A percentile compares a stretch with the other conserved stretches of the same genome.
Conservation (phyloP, 345 rosid species). For the sweet orange (Citrus sinensis) region DNA sequence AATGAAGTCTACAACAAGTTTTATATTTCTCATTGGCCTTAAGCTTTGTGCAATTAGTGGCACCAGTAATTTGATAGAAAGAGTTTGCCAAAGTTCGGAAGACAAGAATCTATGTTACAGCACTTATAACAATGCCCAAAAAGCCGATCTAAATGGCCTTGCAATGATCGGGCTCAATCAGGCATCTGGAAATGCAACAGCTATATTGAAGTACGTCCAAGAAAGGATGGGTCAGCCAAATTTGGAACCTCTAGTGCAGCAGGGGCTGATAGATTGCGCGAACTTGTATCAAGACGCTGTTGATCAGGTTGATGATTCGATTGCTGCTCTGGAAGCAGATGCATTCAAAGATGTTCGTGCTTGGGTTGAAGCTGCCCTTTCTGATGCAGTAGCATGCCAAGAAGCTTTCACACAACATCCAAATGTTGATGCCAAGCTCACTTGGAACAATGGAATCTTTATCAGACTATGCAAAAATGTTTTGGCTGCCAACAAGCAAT, state of each 20-base stretch:
- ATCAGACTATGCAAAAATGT: constrained; percentile 43
- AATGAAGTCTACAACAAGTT: constrained; percentile 23
- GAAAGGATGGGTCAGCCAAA: constrained; percentile 15
- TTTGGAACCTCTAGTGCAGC: constrained; percentile 47
- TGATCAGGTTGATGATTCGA: constrained; percentile 56
- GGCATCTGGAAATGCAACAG: constrained; percentile 45
- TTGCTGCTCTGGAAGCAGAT: constrained; percentile 43
- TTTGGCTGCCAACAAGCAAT: constrained; percentile 31
- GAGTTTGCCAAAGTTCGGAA: constrained; percentile 36
- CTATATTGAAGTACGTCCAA: constrained; percentile 35
- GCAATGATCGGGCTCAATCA: constrained; percentile 45
- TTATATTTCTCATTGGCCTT: constrained; percentile 17
- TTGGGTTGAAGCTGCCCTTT: constrained; percentile 47
- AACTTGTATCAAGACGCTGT: constrained; percentile 52
- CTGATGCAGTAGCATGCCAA: constrained; percentile 43
- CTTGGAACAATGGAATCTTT: constrained; percentile 31
- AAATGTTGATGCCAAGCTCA: constrained; percentile 22
- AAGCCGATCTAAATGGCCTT: constrained; percentile 39
- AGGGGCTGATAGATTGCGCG: constrained; percentile 56
- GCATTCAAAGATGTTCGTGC: constrained; percentile 29
- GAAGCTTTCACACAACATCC: constrained; percentile 21
- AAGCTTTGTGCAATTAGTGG: not conserved
- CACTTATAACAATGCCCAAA: constrained; percentile 36
- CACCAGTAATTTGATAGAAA: constrained; percentile 5
- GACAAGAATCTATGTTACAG: constrained; percentile 46